These are phyloP conservation scores for Lachnellula occidentalis DNA, from an alignment of 2,329 filamentous ascomycete species.

Conservation along the genomic window DNA sequence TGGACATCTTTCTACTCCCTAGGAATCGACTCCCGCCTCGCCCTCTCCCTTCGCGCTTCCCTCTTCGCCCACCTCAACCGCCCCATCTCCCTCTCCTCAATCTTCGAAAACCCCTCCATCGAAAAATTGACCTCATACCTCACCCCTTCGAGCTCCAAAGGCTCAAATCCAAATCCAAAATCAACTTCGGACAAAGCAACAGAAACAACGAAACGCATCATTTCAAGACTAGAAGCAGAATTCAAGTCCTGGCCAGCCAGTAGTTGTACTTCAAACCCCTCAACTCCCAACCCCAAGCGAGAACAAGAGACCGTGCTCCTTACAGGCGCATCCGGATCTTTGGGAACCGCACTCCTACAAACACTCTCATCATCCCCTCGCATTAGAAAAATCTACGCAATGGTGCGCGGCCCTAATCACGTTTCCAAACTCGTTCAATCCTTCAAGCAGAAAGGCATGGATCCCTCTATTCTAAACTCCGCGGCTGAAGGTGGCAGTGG, in stretches of 20 bases:
- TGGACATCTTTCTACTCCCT: slow-evolving; percentile 26
- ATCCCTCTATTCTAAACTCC: slow-evolving; percentile 15
- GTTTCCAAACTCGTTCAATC: slow-evolving; percentile 12
- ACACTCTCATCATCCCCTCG: slow-evolving; percentile 13
- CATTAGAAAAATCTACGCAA: slow-evolving; percentile 23
- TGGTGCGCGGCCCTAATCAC: slow-evolving; percentile 22
- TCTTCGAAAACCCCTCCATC: slow-evolving; percentile 29
- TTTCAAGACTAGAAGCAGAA: slow-evolving; percentile 22
- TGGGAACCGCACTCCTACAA: slow-evolving; percentile 24
- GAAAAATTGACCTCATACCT: slow-evolving; percentile 15
- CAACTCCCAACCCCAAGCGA: background rate
- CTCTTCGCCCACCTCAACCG: slow-evolving; percentile 21
- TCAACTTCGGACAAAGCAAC: background rate
- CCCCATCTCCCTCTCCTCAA: slow-evolving; percentile 25
- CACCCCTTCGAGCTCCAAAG: background rate
- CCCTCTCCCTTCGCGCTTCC: slow-evolving; percentile 22
- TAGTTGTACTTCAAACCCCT: background rate
- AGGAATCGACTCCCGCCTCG: slow-evolving; percentile 25
- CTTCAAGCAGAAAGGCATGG: slow-evolving; percentile 14
- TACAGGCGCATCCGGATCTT: slow-evolving; percentile 24
- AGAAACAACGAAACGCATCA: slow-evolving; percentile 20
- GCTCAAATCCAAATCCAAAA: slow-evolving; percentile 1
- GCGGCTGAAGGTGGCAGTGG: slow-evolving; percentile 1
- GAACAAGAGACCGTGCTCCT: slow-evolving; percentile 22
- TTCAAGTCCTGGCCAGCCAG: slow-evolving; percentile 20